phyloP scores from a whole-genome alignment of 495 filamentous ascomycete genomes.

The Ascodesmis nigricans region DNA sequence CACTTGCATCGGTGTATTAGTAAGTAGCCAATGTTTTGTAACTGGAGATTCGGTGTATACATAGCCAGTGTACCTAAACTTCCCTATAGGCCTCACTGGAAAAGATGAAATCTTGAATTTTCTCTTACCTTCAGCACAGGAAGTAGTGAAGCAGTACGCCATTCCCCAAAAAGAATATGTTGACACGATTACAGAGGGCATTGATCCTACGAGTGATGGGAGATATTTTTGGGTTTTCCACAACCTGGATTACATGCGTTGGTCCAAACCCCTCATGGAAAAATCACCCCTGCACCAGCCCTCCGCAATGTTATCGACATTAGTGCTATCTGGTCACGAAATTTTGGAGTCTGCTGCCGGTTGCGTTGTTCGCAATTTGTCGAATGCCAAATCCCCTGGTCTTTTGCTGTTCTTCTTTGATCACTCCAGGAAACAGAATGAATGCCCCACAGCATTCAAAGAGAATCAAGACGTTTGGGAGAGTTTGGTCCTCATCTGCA shows the following conservation, averaged over 20 bases:
- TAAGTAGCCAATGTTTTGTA: conserved; percentile 2
- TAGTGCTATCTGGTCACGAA: not conserved
- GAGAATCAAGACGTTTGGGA: too few relatives aligned
- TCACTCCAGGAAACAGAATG: not conserved
- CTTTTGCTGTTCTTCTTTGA: conserved; percentile 2
- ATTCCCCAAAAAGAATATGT: conserved; percentile 2
- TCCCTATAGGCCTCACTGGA: too few relatives aligned
- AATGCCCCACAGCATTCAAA: not conserved
- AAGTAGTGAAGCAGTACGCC: not conserved
- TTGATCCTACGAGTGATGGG: not conserved
- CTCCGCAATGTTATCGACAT: not conserved
- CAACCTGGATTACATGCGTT: conserved; percentile 2
- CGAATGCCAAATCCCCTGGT: not conserved
- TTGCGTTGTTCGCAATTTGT: not conserved
- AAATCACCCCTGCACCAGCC: not conserved
- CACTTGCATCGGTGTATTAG: not conserved
- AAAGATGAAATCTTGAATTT: too few relatives aligned
- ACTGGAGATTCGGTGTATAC: too few relatives aligned
- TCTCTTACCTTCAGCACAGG: too few relatives aligned
- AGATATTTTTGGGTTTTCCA: conserved; percentile 3
- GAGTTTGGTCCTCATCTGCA: not conserved
- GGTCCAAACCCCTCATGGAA: not conserved
- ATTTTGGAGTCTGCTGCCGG: conserved; percentile 1
- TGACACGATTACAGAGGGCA: not conserved
- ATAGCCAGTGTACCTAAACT: too few relatives aligned